Percentiles rank a stretch among this genome's conserved stretches.
These are phyloP conservation scores for Penicillium samsonianum DNA, from an alignment of 495 filamentous ascomycete species.

Conservation along the genomic window DNA sequence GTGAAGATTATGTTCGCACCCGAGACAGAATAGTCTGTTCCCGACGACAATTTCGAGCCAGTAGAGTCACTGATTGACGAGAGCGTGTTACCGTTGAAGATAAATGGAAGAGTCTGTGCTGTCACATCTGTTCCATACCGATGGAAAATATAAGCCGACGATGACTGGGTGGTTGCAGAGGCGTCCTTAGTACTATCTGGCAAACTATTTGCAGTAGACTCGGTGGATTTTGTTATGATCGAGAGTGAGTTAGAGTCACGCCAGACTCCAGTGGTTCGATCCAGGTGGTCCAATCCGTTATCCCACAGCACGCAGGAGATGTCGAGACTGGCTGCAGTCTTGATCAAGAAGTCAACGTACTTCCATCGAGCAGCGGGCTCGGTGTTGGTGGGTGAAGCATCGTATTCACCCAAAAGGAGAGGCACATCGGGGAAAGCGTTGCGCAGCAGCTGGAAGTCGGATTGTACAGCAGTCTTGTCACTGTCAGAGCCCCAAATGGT, in stretches of 20 bases:
- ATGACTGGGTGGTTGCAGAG: slow-evolving; percentile 44
- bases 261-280: slow-evolving; percentile 49
- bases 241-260: slow-evolving; percentile 49
- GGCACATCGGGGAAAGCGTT: slow-evolving; percentile 57
- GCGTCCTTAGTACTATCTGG: slow-evolving; percentile 54
- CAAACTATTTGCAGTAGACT: slow-evolving; percentile 51
- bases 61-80: slow-evolving; percentile 43
- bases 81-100: slow-evolving; percentile 58
- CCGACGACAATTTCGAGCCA: slow-evolving; percentile 31
- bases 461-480: slow-evolving; percentile 52
- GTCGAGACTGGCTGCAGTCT: slow-evolving; percentile 45
- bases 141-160: slow-evolving; percentile 58
- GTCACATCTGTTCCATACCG: slow-evolving; percentile 48
- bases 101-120: slow-evolving; percentile 45
- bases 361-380: slow-evolving; percentile 60
- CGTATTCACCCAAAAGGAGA: slow-evolving; percentile 61
- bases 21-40: slow-evolving; percentile 50
- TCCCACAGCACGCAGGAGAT: slow-evolving; percentile 59
- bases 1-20: slow-evolving; percentile 49
- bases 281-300: slow-evolving; percentile 48
- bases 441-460: slow-evolving; percentile 53
- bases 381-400: slow-evolving; percentile 46
- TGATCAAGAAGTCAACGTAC: slow-evolving; percentile 57
- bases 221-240: slow-evolving; percentile 48
- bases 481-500: slow-evolving; percentile 59